Base-by-base conservation (phyloP, 345 rosid species). In the Heritiera fomes region DNA sequence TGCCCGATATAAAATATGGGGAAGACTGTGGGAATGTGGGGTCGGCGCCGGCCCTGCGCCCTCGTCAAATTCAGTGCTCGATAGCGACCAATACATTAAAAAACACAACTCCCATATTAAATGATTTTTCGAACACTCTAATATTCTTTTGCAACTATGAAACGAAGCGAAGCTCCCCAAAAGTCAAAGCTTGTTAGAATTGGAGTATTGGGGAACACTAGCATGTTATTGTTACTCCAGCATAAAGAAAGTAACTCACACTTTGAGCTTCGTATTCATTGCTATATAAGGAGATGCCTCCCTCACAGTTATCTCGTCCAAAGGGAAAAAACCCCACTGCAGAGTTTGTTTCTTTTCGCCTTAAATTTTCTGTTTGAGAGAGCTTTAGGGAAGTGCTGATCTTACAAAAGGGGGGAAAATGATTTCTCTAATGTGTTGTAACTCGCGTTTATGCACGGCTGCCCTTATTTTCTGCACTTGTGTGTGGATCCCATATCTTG, bases 21-120 rank as follows among this genome's bases (percentile, higher is more conserved):
- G 17, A 18, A n/a, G 76, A 53, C 63, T 53, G 17, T 6, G 47
- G 23, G 78, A 63, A 10, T 61, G 87, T 75, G 81, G 84, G 87
- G 92, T 87, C 91, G 90, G 95, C 86, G 92, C 93, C 91, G 90
- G 86, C 95, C 91, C 85, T 68, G 79, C 82, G 47, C 23, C 81
- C 76, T 77, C 73, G 82, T 83, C 82, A 81, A 70, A 67, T 76
- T 80, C 82, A 63, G 45, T 23, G 28, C 28, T 23, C 28, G 28
- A 23, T 23, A 23, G 28, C 28, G 28, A 23, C 28, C 28, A 23
- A 23, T 23, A 23, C 28, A 23, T 23, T 23, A 23, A 23, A 52
- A 38, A 23, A 62, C 50, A 34, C 38, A 3, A 75, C 70, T 47
- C 13, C 58, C 10, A 6, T 66, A 41, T 58, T 23, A 23, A 23